Conservation (phyloP, 495 filamentous ascomycete species). For the Hyaloscypha hepaticicola region DNA sequence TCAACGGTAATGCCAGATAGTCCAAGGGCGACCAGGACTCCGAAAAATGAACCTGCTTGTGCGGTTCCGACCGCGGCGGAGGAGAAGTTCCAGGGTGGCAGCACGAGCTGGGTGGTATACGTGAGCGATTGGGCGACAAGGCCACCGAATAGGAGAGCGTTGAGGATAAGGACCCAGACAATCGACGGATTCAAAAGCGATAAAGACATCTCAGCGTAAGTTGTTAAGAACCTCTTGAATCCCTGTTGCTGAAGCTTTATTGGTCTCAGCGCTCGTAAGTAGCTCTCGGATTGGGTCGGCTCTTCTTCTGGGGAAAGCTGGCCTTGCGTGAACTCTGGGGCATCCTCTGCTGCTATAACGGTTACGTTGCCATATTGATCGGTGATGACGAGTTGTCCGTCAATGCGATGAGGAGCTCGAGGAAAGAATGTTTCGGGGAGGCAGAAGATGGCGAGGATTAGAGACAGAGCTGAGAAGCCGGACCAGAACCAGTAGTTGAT, state of each 20-base stretch:
- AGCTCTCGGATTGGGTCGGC: not conserved
- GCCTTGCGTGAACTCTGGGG: not conserved
- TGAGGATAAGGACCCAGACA: conserved; percentile 4
- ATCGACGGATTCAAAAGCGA: conserved; percentile 9
- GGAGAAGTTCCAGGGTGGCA: conserved; percentile 10
- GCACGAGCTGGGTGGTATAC: not conserved
- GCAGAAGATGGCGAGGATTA: conserved; percentile 2
- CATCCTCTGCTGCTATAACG: conserved; percentile 2
- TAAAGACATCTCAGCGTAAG: conserved; percentile 5
- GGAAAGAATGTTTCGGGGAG: conserved; percentile 7
- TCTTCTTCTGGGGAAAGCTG: not conserved
- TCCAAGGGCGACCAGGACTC: conserved; percentile 7
- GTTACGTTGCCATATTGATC: conserved; percentile 9
- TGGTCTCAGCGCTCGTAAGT: not conserved
- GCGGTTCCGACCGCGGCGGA: conserved; percentile 2
- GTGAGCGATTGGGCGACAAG: not conserved
- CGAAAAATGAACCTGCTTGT: conserved; percentile 9
- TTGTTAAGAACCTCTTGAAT: not conserved
- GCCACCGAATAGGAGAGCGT: conserved; percentile 8
- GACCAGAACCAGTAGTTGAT: conserved; percentile 14
- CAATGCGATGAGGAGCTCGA: not conserved
- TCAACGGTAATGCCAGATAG: conserved; percentile 8
- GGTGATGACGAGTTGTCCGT: conserved; percentile 11
- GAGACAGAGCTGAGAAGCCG: conserved; percentile 9
- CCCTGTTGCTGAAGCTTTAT: not conserved